Evolutionary conservation across 305 asterid genomes (phyloP).

Genomic region (Solanum hybrid): DNA sequence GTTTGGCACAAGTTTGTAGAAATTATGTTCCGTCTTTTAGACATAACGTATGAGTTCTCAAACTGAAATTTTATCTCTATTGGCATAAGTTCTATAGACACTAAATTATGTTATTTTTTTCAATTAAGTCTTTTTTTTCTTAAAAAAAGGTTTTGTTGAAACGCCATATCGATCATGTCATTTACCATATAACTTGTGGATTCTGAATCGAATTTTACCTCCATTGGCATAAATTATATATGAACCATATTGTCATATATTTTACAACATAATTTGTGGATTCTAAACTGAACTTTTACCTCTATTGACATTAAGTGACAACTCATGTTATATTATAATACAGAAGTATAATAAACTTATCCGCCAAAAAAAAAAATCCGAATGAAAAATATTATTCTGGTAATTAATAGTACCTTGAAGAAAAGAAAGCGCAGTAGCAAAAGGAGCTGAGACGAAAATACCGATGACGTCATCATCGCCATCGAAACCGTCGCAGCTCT

Average conservation of each 20-base stretch:
- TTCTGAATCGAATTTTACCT: background rate
- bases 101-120: background rate
- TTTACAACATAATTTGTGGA: background rate
- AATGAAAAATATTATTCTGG: background rate
- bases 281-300: background rate
- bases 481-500: background rate
- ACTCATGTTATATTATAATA: background rate
- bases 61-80: background rate
- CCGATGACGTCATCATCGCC: background rate
- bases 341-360: too few species aligned
- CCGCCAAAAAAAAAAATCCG: too few species aligned
- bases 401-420: background rate
- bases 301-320: background rate
- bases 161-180: fast-evolving
- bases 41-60: background rate
- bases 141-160: background rate
- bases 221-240: too few species aligned
- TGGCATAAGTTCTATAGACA: background rate
- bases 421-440: background rate
- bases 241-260: background rate
- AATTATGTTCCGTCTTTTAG: background rate
- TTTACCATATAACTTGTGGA: background rate
- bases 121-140: too few species aligned
- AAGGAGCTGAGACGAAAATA: background rate
- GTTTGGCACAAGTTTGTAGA: background rate